A percentile compares a stretch with the other conserved stretches of the same genome.
Evolutionary conservation across 306 rosid genomes (phyloP).

Genomic region (Cicer arietinum): DNA sequence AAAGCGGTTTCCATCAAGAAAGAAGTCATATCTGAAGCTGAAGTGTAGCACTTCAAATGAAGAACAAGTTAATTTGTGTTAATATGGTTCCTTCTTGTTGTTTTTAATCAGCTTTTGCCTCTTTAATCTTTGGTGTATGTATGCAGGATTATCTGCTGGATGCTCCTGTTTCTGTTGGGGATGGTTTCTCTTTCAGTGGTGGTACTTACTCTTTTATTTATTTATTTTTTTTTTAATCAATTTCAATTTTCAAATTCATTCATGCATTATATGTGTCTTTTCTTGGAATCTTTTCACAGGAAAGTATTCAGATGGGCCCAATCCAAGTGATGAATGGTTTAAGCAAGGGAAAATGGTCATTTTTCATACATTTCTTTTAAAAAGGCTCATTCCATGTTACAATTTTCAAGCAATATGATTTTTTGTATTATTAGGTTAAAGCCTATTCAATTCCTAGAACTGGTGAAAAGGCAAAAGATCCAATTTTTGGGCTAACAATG

Average conservation of each 20-base stretch:
- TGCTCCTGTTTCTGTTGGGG: conserved; percentile 80
- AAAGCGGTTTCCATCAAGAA: conserved; percentile 39
- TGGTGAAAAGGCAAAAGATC: conserved; percentile 88
- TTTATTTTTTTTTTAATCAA: no score
- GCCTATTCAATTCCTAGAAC: conserved; percentile 66
- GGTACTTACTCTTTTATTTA: conserved; percentile 47
- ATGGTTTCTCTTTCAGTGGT: conserved; percentile 91
- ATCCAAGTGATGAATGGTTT: conserved; percentile 91
- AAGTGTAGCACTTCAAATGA: conserved; percentile 53
- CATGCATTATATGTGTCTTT: no score
- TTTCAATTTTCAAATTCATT: no score
- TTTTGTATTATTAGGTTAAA: conserved; percentile 59
- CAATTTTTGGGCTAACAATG: conserved; percentile 84
- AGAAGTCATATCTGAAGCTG: conserved; percentile 42
- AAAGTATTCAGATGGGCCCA: conserved; percentile 81
- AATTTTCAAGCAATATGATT: conserved; percentile 26
- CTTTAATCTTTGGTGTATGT: conserved; percentile 44
- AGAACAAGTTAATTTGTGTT: conserved; percentile 44
- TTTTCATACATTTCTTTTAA: not conserved
- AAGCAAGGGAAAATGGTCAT: conserved; percentile 72
- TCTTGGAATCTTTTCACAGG: conserved; percentile 52
- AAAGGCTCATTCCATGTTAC: not conserved
- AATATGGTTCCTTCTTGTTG: not conserved
- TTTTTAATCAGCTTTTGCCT: conserved; percentile 11
- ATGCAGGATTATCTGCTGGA: conserved; percentile 69